These are phyloP conservation scores for Gleditsia sinensis DNA, from an alignment of 306 rosid genomes.

Conservation along the genomic window DNA sequence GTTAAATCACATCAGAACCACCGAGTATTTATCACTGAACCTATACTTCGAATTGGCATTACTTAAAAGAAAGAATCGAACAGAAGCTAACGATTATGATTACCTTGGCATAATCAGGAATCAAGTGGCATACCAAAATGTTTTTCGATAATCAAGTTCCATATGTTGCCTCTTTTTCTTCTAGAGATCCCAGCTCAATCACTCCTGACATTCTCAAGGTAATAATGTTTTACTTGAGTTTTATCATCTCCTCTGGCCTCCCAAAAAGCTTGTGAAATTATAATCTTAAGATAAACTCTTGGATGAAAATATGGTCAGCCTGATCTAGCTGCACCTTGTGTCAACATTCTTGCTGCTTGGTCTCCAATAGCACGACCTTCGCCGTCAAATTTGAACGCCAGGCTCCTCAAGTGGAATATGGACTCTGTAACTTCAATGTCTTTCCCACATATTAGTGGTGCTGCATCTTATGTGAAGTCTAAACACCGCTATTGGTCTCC, in stretches of 20 bases:
- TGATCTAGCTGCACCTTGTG: slow-evolving; percentile 41
- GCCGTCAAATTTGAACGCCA: neutral
- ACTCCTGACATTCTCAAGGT: slow-evolving; percentile 44
- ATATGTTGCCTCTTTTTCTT: slow-evolving; percentile 36
- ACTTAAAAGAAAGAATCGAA: neutral
- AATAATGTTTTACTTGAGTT: neutral
- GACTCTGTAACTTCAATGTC: slow-evolving; percentile 44
- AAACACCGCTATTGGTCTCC: slow-evolving; percentile 43
- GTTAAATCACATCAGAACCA: slow-evolving; percentile 12
- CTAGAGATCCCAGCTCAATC: slow-evolving; percentile 41
- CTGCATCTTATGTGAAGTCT: slow-evolving; percentile 46
- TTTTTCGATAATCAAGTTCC: slow-evolving; percentile 41
- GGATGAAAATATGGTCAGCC: slow-evolving; percentile 27
- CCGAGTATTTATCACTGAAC: slow-evolving; percentile 4
- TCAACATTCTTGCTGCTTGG: slow-evolving; percentile 46
- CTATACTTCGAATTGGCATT: neutral
- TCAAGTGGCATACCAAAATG: slow-evolving; percentile 30
- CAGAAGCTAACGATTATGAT: neutral
- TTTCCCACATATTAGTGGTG: slow-evolving; percentile 37
- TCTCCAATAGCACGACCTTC: slow-evolving; percentile 31
- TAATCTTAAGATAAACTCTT: neutral
- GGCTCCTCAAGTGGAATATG: slow-evolving; percentile 27
- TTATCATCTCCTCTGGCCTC: neutral
- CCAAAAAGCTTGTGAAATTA: neutral
- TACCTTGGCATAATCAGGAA: slow-evolving; percentile 17